A percentile compares a stretch with the other conserved stretches of the same genome.
Conservation (phyloP, 345 rosid species). For the Ceriops tagal region DNA sequence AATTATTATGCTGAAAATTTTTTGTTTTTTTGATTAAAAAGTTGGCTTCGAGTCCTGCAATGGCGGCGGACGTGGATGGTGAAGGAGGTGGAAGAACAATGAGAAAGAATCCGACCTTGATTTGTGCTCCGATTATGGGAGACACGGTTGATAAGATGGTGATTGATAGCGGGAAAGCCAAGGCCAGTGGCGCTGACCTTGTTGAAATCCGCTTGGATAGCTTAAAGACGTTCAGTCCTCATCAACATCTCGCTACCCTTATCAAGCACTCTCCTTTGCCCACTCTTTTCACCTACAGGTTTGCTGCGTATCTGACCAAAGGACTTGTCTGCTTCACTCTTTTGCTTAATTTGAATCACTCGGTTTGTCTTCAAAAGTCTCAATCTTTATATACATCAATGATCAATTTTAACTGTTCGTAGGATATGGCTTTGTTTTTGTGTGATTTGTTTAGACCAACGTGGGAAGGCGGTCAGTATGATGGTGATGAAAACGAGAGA, state of each 20-base stretch:
- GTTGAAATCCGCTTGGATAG: conserved; percentile 83
- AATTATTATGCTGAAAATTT: too few species aligned
- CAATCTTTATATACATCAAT: not conserved
- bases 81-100: conserved; percentile 14
- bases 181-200: conserved; percentile 67
- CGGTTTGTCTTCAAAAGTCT: too few species aligned
- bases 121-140: conserved; percentile 80
- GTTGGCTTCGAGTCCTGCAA: conserved; percentile 41
- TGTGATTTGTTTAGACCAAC: conserved; percentile 47
- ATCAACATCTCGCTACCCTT: conserved; percentile 42
- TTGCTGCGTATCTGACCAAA: not conserved
- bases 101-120: conserved; percentile 54
- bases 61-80: conserved; percentile 23
- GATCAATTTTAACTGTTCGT: not conserved
- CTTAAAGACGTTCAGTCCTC: conserved; percentile 48
- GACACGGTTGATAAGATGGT: conserved; percentile 61
- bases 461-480: conserved; percentile 96
- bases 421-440: conserved; percentile 10
- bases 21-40: not conserved
- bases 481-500: conserved; percentile 70
- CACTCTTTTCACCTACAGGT: conserved; percentile 90
- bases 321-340: too few species aligned
- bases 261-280: conserved; percentile 64
- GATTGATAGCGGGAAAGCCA: conserved; percentile 44
- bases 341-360: too few species aligned